Evolutionary conservation across 495 filamentous ascomycete species (phyloP), one percentile per base, ranked within the genome.

Genomic region (Penicillium bialowiezense): DNA sequence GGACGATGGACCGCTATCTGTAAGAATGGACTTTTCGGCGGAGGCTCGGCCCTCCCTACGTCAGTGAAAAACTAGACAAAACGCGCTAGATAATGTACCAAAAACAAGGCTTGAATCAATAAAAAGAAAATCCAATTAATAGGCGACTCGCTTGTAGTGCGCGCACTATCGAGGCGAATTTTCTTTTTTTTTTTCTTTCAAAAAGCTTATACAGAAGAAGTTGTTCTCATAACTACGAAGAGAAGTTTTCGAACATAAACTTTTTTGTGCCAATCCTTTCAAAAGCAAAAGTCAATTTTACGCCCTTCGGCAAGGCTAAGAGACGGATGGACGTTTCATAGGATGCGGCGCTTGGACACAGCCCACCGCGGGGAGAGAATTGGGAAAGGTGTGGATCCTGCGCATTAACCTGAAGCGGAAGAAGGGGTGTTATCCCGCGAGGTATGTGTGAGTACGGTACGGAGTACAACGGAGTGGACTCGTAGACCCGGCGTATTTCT

Each of bases 291-390:
- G 51, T 64, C 58, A 66, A 66, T 62, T 61, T 58, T 52, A 69
- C 66, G 66, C 66, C 66, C 66, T 69, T 69, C 59, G 62, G 56
- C 55, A 58, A 48, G 55, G 39, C 64, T 63, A 69, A 50, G 38
- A 44, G 36, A 41, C 55, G 51, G 56, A 33, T 10, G 39, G 50
- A 31, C 26, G 51, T 49, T 26, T 49, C 20, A 57, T 40, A 50
- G 52, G 34, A 51, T 49, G 52, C 47, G 41, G 50, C 34, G 58
- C 51, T 56, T 17, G 52, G 50, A 54, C 58, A 57, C 44, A 57
- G 61, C 58, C 58, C 62, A 55, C 37, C 34, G 64, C 64, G 64
- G 64, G 64, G 62, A 65, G 41, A 46, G 14, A 59, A 65, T 59
- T 55, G 32, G 62, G 64, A 63, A 60, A 63, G 32, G 62, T 63